Base-by-base conservation (phyloP, 108 stramenopile species). In the Fragilariopsis cylindrus region DNA sequence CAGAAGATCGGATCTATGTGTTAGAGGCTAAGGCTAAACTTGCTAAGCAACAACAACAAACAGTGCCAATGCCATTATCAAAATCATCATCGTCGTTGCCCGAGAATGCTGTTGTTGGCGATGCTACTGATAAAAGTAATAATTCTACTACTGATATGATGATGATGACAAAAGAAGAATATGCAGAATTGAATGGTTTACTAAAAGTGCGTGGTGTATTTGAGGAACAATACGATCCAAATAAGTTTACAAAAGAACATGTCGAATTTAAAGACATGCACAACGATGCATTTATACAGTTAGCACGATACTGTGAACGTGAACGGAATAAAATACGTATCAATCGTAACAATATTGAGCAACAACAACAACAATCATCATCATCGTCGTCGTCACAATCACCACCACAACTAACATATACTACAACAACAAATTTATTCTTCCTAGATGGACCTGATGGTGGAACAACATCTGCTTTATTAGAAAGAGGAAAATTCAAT, bases 381-480 rank as follows among this genome's bases (percentile, higher is more conserved):
- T 30, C 30, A 2, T 30, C 30, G 30, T 30, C 30, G 21, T 21
- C 21, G 21, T 21, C 21, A 21, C 21, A 21, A 30, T 30, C 30
- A 30, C 30, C 41, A 11, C n/a, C 7, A 48, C 49, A 30, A 30
- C 30, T 30, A 30, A 1, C 30, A 30, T 2, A 2, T 30, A 30
- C 30, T 30, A 18, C 65, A 42, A 18, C 13, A 19, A 48, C 70
- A 40, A 85, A 82, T 53, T 76, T 82, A 18, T 85, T 85, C 55
- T 85, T 71, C 46, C 60, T 85, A 52, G 81, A 85, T 63, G 84
- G 84, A 15, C 84, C 84, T 12, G 81, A 82, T 54, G 82, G 64
- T 7, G 69, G 69, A 18, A 85, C 81, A 21, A 48, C 81, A 0
- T 65, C 57, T 0, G 66, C 79, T 6, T 65, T 85, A 58, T 71